Base-by-base conservation (phyloP, 2,329 filamentous ascomycete species). In the Byssothecium circinans region DNA sequence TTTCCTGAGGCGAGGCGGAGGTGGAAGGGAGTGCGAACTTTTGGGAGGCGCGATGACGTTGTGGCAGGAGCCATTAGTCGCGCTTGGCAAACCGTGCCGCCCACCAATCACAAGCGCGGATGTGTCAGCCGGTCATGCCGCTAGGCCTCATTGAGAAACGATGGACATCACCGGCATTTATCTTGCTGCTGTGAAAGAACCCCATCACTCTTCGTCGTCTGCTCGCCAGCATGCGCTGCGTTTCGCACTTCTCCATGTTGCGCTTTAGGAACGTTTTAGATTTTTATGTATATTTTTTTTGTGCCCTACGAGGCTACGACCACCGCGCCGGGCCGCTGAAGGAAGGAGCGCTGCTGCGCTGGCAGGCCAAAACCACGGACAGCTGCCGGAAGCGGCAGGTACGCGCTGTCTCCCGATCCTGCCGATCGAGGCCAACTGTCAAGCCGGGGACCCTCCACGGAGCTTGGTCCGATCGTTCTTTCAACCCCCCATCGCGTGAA, bases 1-100 rank as follows among this genome's bases (percentile, higher is more conserved):
- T 39, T 27, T 39, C n/a, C 14, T 15, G 36, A 39, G 36, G 4
- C 7, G 36, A n/a, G 23, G 34, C 34, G 34, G 34, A 36, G 34
- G 34, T 36, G 34, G 34, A 36, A 36, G 34, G 34, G 20, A 23
- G 36, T 25, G 20, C 29, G 36, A 39, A 25, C 36, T 39, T 39
- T 39, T 14, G 36, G 36, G 15, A 39, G 36, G 36, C 20, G 36
- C 36, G 36, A 39, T 39, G 36, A 39, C 36, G 36, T 39, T 39
- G 36, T 39, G 36, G 22, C 36, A 15, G 36, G 18, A 32, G 29
- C 29, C 6, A 20, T 20, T 36, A 36, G 34, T 18, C 2, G 23
- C 17, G 20, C 36, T 39, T 39, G 19, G 17, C 36, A 22, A 4
- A 10, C 10, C 18, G 10, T 8, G 6, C 18, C 12, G 12, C 18